Percentiles rank a stretch among this genome's conserved stretches.
Evolutionary conservation across 1,284 basidiomycete genomes (phyloP).

Genomic region (Fomitiporia mediterranea): DNA sequence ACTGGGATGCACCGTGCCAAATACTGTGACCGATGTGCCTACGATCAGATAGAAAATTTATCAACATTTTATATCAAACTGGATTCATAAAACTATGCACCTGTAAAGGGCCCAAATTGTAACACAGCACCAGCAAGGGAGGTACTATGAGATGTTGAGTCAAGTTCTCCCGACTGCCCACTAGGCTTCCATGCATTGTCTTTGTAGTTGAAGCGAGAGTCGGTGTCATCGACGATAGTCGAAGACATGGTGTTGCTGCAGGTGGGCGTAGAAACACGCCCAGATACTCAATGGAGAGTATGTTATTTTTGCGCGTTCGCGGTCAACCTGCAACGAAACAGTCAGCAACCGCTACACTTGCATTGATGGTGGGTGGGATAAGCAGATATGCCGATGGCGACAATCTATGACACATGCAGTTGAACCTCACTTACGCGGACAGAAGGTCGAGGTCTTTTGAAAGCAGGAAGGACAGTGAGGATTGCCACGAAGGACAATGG

Average conservation of each 20-base stretch:
- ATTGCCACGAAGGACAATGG: not conserved
- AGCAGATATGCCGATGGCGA: not conserved
- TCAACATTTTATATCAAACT: not conserved
- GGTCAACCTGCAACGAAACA: conserved; percentile 9
- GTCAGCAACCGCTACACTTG: not conserved
- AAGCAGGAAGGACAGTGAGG: not conserved
- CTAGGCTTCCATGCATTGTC: conserved; percentile 12
- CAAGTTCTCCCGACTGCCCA: conserved; percentile 16
- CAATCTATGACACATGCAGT: not conserved
- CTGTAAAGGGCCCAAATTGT: conserved; percentile 18
- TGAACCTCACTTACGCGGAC: conserved; percentile 9
- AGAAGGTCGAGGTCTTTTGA: not conserved
- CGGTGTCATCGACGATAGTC: conserved; percentile 16
- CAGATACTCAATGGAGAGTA: not conserved
- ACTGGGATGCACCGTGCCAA: conserved; percentile 11
- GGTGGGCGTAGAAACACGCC: too few species aligned
- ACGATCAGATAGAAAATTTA: not conserved
- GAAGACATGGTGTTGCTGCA: conserved; percentile 3
- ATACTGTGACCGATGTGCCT: conserved; percentile 19
- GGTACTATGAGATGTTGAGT: conserved; percentile 15
- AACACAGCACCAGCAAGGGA: conserved; percentile 13
- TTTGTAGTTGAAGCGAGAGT: conserved; percentile 19
- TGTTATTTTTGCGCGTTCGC: conserved; percentile 1
- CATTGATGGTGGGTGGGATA: not conserved
- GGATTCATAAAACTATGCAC: conserved; percentile 3